Evolutionary conservation across 345 rosid species (phyloP).

Genomic region (Cardamine occulta): DNA sequence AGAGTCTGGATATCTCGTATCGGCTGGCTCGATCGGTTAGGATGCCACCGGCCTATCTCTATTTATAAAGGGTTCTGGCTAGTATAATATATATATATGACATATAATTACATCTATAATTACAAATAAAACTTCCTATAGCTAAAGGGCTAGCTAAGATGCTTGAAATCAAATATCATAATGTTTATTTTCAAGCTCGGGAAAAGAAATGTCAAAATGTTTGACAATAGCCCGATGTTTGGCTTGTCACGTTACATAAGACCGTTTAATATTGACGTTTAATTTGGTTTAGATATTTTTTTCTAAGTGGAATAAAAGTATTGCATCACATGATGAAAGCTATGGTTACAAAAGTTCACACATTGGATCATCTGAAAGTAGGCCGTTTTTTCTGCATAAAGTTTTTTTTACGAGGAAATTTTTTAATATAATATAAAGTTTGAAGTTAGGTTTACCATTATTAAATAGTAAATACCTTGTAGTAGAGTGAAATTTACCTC

Average conservation of each 20-base stretch:
- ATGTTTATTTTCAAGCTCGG: not conserved
- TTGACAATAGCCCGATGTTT: constrained; percentile 24
- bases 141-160: not conserved
- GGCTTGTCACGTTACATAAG: constrained; percentile 33
- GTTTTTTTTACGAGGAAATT: constrained; percentile 21
- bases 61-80: not conserved
- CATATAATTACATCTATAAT: not conserved
- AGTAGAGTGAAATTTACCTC: constrained; percentile 39
- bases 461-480: constrained; percentile 23
- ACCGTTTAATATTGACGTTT: constrained; percentile 28
- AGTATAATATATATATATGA: not conserved
- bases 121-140: not conserved
- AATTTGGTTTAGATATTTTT: constrained; percentile 22
- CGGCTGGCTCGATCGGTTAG: constrained; percentile 4
- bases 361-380: constrained; percentile 32
- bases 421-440: constrained; percentile 15
- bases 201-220: constrained; percentile 4
- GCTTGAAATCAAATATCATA: not conserved
- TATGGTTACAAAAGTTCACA: constrained; percentile 36
- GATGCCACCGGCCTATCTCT: not conserved
- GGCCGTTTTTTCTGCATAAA: constrained; percentile 34
- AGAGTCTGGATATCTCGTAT: not conserved
- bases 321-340: constrained; percentile 40
- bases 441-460: constrained; percentile 43
- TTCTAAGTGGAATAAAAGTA: constrained; percentile 22